Evolutionary conservation across 257 asterid genomes (phyloP).

Genomic region (Jacaranda copaia): DNA sequence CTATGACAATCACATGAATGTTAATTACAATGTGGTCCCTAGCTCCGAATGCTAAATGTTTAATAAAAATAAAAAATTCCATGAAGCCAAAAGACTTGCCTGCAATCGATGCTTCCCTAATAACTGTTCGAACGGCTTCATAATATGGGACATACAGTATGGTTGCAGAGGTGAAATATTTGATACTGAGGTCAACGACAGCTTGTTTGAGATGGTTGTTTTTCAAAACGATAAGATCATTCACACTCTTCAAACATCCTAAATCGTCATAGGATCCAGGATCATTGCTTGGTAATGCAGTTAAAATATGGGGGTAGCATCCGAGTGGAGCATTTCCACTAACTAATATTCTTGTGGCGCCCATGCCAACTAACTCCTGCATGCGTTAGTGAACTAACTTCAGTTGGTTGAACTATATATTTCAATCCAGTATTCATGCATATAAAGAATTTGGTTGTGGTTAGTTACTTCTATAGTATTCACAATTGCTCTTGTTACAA

Average conservation of each 20-base stretch:
- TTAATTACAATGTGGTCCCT: background rate
- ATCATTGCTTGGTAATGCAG: constrained; percentile 25
- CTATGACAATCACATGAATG: background rate
- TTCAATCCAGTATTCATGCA: too few relatives aligned
- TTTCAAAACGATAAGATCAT: background rate
- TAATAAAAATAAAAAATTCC: background rate
- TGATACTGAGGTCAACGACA: background rate
- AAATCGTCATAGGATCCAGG: constrained; percentile 17
- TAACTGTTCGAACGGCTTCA: background rate
- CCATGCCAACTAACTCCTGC: constrained; percentile 32
- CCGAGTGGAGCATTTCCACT: constrained; percentile 33
- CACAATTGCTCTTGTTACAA: background rate
- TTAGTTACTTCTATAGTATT: constrained; percentile 16
- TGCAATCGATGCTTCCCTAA: background rate
- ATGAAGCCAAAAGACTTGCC: constrained; percentile 12
- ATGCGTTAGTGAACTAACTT: background rate
- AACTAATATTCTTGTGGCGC: constrained; percentile 31
- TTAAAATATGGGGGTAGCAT: constrained; percentile 29
- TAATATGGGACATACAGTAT: background rate
- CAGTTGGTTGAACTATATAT: too few relatives aligned
- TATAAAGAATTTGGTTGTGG: background rate
- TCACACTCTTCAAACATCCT: constrained; percentile 37
- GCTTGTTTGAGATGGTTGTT: constrained; percentile 16
- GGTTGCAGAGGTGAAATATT: constrained; percentile 11
- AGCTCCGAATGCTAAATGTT: too few relatives aligned